Percentiles rank a stretch among this genome's conserved stretches.
Conservation (phyloP, 768 basidiomycete species). For the Lepiota brunneoincarnata region DNA sequence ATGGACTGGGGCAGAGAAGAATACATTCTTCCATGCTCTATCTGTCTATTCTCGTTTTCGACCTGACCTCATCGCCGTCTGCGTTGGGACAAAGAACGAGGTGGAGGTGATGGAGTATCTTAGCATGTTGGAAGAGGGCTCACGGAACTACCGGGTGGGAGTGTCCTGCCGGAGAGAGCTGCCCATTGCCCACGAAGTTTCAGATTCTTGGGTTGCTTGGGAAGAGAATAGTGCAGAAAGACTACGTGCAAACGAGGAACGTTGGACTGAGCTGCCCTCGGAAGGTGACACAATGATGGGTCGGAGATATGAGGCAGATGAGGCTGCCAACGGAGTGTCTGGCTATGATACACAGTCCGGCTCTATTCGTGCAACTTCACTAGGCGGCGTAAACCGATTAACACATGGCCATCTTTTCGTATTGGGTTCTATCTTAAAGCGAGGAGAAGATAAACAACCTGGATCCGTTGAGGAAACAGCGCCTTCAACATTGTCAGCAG, state of each 20-base stretch:
- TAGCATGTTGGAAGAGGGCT: constrained; percentile 43
- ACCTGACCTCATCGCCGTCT: constrained; percentile 73
- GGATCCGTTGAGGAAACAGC: not conserved
- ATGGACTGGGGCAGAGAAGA: constrained; percentile 73
- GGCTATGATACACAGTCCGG: no score
- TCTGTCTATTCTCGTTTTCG: constrained; percentile 64
- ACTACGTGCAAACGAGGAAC: constrained; percentile 24
- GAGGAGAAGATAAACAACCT: not conserved
- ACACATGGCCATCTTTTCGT: constrained; percentile 7
- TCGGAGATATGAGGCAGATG: not conserved
- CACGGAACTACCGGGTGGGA: constrained; percentile 2
- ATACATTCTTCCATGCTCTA: constrained; percentile 69
- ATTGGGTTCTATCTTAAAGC: not conserved
- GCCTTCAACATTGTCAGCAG: not conserved
- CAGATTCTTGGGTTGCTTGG: constrained; percentile 43
- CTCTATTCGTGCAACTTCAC: not conserved
- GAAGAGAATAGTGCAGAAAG: constrained; percentile 44
- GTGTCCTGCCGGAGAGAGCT: constrained; percentile 62
- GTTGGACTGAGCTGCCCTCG: constrained; percentile 18
- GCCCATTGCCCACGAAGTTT: constrained; percentile 67
- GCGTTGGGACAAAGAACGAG: constrained; percentile 62
- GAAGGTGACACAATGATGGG: constrained; percentile 9
- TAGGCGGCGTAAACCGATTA: not conserved
- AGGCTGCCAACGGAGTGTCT: no score
- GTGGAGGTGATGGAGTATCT: constrained; percentile 71